Evolutionary conservation across 768 basidiomycete species (phyloP), one percentile per base, ranked within the genome.

Genomic region (Suillus sp.): DNA sequence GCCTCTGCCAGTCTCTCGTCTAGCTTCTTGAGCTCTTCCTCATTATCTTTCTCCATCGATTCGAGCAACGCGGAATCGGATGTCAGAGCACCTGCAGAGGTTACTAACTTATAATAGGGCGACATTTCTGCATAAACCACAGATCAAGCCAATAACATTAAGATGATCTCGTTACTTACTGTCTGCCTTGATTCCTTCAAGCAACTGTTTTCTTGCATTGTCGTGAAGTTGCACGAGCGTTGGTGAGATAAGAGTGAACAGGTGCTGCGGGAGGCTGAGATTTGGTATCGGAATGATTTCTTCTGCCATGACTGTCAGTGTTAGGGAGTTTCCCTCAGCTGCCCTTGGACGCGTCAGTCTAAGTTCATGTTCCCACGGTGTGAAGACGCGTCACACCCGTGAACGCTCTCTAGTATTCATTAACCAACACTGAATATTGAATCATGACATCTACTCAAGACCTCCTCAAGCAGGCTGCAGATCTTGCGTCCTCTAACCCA

Each of bases 221-320:
- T 86, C 82, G 68, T 95, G 92, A 3, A 91, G 81, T 55, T 85
- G 80, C 0, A 79, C 71, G 42, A 95, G 82, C 1, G 82, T 78
- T 0, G 86, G 81, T 22, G 84, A 85, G 14, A 86, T 83, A 4
- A 98, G 82, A 11, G 85, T 84, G 69, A 93, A 97, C 14, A 90
- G 79, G 71, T 90, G 85, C 69, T 96, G 91, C 0, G 95, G 83
- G 20, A 96, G 83, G 13, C 82, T 78, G 62, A 95, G 86, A 73
- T 97, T 96, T 27, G 95, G 96, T 65, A 92, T 90, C 0, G 93
- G 93, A 43, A 92, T 83, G 2, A 95, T 86, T 66, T 96, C 93
- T 75, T 96, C 92, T 60, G 92, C 84, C 93, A 95, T 95, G 62
- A 65, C 62, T 37, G 63, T 40, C 48, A 53, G 40, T 30, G 54